Evolutionary conservation across 768 basidiomycete species (phyloP).

Genomic region (Pleurotus eryngii): DNA sequence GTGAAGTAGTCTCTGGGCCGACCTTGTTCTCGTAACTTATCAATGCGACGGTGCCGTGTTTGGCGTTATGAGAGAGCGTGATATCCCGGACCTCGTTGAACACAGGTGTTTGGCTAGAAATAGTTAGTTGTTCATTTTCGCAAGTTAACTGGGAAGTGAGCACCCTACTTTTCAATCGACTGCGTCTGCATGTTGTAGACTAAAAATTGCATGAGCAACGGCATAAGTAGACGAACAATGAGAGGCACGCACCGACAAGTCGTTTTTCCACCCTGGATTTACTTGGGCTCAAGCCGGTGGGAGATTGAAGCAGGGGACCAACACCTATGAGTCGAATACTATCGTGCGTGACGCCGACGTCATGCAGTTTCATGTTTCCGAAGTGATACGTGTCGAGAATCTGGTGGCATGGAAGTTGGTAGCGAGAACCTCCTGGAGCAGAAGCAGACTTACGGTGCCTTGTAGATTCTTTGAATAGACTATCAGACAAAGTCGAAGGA

Average conservation of each 20-base stretch:
- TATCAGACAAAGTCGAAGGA: slow-evolving; percentile 4
- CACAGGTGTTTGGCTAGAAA: slow-evolving; percentile 62
- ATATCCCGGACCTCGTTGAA: slow-evolving; percentile 73
- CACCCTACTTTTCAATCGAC: slow-evolving; percentile 60
- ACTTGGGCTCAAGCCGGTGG: slow-evolving; percentile 61
- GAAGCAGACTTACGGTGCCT: slow-evolving; percentile 43
- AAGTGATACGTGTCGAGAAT: slow-evolving; percentile 58
- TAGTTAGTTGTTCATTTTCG: slow-evolving; percentile 2
- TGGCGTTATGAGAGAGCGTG: slow-evolving; percentile 49
- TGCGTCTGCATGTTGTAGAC: slow-evolving; percentile 68
- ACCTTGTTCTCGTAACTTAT: slow-evolving; percentile 77
- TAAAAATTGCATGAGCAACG: slow-evolving; percentile 19
- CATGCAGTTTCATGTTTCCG: slow-evolving; percentile 60
- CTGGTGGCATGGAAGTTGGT: slow-evolving; percentile 20
- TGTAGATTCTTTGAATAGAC: slow-evolving; percentile 44
- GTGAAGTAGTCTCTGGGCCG: slow-evolving; percentile 1
- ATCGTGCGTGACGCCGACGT: slow-evolving; percentile 70
- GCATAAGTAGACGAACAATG: background rate
- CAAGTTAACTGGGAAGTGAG: slow-evolving; percentile 2
- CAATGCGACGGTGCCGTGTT: slow-evolving; percentile 53
- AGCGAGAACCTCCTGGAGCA: background rate
- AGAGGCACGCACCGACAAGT: slow-evolving; percentile 52
- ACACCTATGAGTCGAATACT: slow-evolving; percentile 62
- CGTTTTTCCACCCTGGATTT: slow-evolving; percentile 71
- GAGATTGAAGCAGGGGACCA: slow-evolving; percentile 62